Base-by-base conservation (phyloP, 2,329 filamentous ascomycete species). In the Cadophora gregata region DNA sequence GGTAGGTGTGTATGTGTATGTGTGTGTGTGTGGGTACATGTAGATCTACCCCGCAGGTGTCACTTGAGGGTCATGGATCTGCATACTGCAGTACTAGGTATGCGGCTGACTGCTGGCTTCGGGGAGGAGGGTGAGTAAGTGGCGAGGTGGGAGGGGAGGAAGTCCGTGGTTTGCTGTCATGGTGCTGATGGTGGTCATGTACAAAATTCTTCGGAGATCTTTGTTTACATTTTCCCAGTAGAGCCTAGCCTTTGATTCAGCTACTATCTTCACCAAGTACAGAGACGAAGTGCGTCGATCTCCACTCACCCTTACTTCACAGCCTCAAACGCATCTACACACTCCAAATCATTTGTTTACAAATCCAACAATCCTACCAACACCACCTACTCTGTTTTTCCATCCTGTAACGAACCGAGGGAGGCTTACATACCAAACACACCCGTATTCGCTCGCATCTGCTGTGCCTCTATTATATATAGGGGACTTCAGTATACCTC, bases 41-140 rank as follows among this genome's bases (percentile, higher is more conserved):
- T 21, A 47, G 5, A 47, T 55, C 29, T 31, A 55, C 51, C 51
- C 53, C 53, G 29, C 53, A 58, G 53, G 7, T 38, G 53, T 25
- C 53, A n/a, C 5, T 24, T 58, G n/a, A 1, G 25, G 19, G 10
- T 25, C 2, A 7, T 10, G 3, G 31, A 38, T 58, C 31, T 58
- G 53, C 31, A 4, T 58, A 33, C 31, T n/a, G n/a, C n/a, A n/a
- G 21, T 4, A 47, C 42, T 21, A 47, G 42, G 42, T 21, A 38
- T 58, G 53, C 53, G 53, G 31, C 53, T 58, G 8, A 16, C n/a
- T 58, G 29, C 53, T 55, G 53, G 29, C 53, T 58, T 29, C 53
- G 53, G 53, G 53, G 33, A 58, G 53, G 53, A 38, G 31, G 10
- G 29, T n/a, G 16, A 6, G n/a, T 1, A 47, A 7, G 42, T 21